Conservation (phyloP, 306 rosid genomes). For the Fragaria vesca region DNA sequence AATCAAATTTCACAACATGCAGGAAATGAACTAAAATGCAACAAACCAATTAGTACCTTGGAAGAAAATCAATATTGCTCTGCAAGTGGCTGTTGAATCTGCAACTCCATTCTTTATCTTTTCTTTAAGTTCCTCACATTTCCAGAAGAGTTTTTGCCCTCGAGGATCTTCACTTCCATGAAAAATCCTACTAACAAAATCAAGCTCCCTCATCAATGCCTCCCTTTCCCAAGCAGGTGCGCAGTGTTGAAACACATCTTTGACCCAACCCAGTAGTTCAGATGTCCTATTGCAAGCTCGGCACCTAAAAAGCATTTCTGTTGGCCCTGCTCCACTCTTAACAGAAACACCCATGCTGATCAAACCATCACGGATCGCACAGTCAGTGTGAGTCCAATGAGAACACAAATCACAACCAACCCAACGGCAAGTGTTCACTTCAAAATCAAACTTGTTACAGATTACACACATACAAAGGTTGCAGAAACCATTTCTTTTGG, state of each 20-base stretch:
- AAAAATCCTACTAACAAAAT: constrained; percentile 90
- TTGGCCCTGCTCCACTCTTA: constrained; percentile 69
- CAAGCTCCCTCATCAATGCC: constrained; percentile 81
- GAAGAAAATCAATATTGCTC: constrained; percentile 75
- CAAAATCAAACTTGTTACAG: constrained; percentile 98
- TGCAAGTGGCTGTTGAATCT: constrained; percentile 69
- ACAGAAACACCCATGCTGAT: constrained; percentile 73
- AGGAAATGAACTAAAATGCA: constrained; percentile 13
- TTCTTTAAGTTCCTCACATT: constrained; percentile 82
- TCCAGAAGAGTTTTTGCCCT: constrained; percentile 74
- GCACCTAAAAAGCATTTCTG: constrained; percentile 95
- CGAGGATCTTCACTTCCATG: constrained; percentile 86
- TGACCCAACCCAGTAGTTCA: constrained; percentile 96
- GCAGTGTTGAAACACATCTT: constrained; percentile 96
- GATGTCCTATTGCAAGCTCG: constrained; percentile 93
- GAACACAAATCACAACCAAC: constrained; percentile 94
- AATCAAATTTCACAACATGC: not conserved
- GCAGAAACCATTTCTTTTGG: constrained; percentile 87
- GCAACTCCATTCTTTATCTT: constrained; percentile 60
- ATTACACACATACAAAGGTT: constrained; percentile 97
- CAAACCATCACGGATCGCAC: constrained; percentile 92
- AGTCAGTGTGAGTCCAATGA: constrained; percentile 99
- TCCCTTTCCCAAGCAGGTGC: constrained; percentile 93
- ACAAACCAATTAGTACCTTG: constrained; percentile 52
- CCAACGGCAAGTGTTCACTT: constrained; percentile 99